Conservation (phyloP, 2,329 filamentous ascomycete genomes). For the Myriosclerotinia scirpicola region DNA sequence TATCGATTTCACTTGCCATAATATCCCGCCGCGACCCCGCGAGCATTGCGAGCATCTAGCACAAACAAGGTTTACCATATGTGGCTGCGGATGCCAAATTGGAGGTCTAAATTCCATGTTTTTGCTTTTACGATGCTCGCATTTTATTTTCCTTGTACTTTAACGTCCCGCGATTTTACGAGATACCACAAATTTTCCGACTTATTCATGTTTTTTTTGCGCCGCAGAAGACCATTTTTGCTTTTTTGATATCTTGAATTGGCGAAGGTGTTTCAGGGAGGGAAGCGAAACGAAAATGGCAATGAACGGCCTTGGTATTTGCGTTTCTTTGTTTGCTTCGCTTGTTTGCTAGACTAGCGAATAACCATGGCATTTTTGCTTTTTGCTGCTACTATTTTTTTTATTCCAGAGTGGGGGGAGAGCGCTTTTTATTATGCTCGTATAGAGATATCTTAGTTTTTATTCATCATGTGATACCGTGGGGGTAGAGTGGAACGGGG, state of each 20-base stretch:
- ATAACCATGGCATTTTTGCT: neutral
- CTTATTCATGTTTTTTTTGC: conserved; percentile 12
- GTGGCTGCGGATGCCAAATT: neutral
- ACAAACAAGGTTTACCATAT: neutral
- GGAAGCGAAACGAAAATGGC: conserved; percentile 10
- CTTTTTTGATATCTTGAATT: conserved; percentile 21
- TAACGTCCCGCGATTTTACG: conserved; percentile 30
- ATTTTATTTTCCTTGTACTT: conserved; percentile 24
- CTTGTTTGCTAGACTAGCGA: conserved; percentile 16
- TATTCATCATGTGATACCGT: conserved; percentile 14
- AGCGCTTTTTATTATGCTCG: conserved; percentile 9
- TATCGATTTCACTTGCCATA: neutral
- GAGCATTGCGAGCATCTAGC: neutral
- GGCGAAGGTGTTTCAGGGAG: conserved; percentile 16
- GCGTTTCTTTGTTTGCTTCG: conserved; percentile 12
- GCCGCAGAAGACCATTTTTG: neutral
- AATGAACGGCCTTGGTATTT: conserved; percentile 6
- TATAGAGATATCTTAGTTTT: conserved; percentile 7
- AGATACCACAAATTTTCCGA: conserved; percentile 31
- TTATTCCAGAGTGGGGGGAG: too few relatives aligned
- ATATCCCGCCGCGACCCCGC: neutral
- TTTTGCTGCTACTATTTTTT: neutral
- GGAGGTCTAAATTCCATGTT: neutral
- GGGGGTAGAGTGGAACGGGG: neutral
- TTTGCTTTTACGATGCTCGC: conserved; percentile 1